Conservation (phyloP, 192 early-diverging fungal genomes). For the Allomyces javanicus region DNA sequence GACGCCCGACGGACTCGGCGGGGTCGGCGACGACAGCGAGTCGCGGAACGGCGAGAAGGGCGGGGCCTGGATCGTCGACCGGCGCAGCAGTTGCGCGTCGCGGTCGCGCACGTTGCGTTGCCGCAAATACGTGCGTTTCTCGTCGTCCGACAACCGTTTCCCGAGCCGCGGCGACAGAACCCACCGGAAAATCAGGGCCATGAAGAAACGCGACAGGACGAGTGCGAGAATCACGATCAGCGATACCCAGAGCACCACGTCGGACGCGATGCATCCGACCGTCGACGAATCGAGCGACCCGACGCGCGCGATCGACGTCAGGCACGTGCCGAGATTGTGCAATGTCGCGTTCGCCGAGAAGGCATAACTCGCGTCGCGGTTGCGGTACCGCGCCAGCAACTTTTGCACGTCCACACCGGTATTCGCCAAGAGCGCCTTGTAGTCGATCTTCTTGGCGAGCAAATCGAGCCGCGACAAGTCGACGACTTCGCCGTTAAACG, state of each 20-base stretch:
- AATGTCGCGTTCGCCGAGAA: background rate
- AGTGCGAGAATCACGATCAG: conserved; percentile 27
- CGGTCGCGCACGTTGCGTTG: background rate
- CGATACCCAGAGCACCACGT: conserved; percentile 60
- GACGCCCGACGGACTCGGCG: background rate
- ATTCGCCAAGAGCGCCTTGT: too few species aligned
- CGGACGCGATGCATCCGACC: conserved; percentile 61
- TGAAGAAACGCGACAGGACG: conserved; percentile 18
- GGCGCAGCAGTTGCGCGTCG: background rate
- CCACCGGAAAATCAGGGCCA: conserved; percentile 25
- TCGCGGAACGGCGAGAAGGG: background rate
- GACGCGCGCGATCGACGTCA: conserved; percentile 57
- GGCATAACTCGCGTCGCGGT: background rate
- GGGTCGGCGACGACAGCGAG: background rate
- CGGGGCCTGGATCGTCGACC: background rate
- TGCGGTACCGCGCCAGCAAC: background rate
- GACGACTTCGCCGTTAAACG: conserved; percentile 55
- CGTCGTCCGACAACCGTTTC: background rate
- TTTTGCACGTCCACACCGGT: background rate
- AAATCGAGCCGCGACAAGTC: conserved; percentile 29
- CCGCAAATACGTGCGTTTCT: background rate
- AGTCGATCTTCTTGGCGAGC: background rate
- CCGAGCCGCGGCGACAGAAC: conserved; percentile 20
- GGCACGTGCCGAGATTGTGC: conserved; percentile 35
- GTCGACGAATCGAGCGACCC: conserved; percentile 58